phyloP scores from a whole-genome alignment of 371 early-diverging fungal genomes.

The Mortierella sp. region DNA sequence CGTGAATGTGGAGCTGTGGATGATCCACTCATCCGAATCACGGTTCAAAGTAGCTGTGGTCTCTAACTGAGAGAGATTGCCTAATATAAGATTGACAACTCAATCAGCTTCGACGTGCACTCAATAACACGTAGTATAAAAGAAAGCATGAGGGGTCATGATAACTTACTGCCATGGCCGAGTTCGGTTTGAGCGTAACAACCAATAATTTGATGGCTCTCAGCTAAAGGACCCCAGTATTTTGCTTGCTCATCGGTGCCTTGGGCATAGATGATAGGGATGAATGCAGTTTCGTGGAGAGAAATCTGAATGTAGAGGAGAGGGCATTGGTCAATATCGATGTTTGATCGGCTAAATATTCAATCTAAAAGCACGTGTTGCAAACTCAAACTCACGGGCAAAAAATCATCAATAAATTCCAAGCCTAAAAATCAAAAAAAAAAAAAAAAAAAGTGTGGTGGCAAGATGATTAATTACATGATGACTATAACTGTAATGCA shows the following conservation, averaged over 20 bases:
- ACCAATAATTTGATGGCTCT: constrained; percentile 81
- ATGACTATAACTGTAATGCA: too few relatives aligned
- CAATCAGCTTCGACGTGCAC: neutral
- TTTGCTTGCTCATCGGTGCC: constrained; percentile 78
- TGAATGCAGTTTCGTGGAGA: constrained; percentile 74
- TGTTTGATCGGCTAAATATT: neutral
- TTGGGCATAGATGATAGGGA: constrained; percentile 80
- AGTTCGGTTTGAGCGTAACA: constrained; percentile 91
- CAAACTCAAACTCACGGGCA: constrained; percentile 61
- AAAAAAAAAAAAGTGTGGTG: neutral
- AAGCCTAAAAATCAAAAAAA: constrained; percentile 21
- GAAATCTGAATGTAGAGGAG: constrained; percentile 56
- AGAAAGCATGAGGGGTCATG: neutral
- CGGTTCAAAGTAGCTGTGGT: constrained; percentile 86
- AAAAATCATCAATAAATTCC: constrained; percentile 54
- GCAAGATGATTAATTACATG: neutral
- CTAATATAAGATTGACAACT: constrained; percentile 52
- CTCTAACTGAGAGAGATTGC: constrained; percentile 87
- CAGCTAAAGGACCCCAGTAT: constrained; percentile 76
- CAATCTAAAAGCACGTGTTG: neutral
- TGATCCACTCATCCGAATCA: constrained; percentile 84
- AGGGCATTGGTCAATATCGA: neutral
- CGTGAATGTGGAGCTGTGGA: constrained; percentile 66
- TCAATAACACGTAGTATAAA: neutral
- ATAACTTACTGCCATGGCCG: constrained; percentile 61